Conservation (phyloP, 306 rosid genomes). For the Cicer yamashitae region DNA sequence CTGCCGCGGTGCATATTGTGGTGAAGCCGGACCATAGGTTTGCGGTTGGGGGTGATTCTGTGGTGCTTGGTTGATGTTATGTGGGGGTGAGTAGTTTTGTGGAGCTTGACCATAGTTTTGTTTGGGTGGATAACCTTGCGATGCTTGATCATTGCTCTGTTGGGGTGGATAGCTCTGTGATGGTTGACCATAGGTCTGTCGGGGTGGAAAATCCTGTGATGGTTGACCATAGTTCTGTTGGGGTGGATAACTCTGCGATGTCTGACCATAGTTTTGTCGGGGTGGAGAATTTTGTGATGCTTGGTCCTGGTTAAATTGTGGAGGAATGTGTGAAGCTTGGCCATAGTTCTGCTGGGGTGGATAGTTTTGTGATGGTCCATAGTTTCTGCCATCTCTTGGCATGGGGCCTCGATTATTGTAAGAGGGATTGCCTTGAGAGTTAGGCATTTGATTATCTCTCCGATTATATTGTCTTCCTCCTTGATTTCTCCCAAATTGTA, state of each 20-base stretch:
- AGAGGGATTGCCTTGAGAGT: constrained; percentile 55
- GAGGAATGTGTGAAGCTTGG: constrained; percentile 48
- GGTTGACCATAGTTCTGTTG: constrained; percentile 47
- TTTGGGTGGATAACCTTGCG: constrained; percentile 46
- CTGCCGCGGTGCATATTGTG: constrained; percentile 46
- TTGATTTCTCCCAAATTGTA: constrained; percentile 69
- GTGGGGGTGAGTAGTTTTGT: constrained; percentile 42
- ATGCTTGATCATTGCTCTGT: constrained; percentile 39
- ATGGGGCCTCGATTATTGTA: constrained; percentile 49
- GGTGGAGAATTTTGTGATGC: constrained; percentile 46
- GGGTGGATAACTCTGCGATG: constrained; percentile 34
- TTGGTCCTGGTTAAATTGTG: constrained; percentile 50
- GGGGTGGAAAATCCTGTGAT: constrained; percentile 40
- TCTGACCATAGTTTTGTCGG: constrained; percentile 51
- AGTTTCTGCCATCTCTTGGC: constrained; percentile 66
- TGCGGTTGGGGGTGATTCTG: constrained; percentile 44
- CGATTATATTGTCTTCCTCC: constrained; percentile 54
- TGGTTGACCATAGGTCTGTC: constrained; percentile 52
- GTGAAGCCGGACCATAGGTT: constrained; percentile 46
- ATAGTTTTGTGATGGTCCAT: constrained; percentile 56
- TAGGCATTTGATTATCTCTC: constrained; percentile 46
- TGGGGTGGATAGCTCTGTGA: constrained; percentile 34
- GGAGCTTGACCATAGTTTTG: constrained; percentile 54
- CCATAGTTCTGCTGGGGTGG: constrained; percentile 48
- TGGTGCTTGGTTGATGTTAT: constrained; percentile 49